A percentile compares a stretch with the other conserved stretches of the same genome.
Evolutionary conservation across 2,329 filamentous ascomycete genomes (phyloP).

Genomic region (Dactylonectria macrodidyma): DNA sequence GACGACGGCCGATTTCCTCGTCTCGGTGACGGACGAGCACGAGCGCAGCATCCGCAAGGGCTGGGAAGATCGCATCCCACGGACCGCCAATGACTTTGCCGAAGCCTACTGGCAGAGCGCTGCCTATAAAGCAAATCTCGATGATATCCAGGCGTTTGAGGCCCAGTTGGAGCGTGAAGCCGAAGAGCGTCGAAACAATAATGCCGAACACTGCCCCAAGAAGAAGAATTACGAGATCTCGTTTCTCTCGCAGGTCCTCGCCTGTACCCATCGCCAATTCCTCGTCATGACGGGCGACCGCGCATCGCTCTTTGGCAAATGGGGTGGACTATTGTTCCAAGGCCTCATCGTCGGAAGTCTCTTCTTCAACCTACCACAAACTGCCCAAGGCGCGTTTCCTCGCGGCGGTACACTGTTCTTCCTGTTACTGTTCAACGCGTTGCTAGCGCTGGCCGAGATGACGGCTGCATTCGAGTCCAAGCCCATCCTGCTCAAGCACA

Average conservation of each 20-base stretch:
- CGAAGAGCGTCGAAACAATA: slow-evolving; percentile 65
- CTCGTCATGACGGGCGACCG: slow-evolving; percentile 85
- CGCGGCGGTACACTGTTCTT: slow-evolving; percentile 66
- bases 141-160: slow-evolving; percentile 75
- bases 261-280: slow-evolving; percentile 81
- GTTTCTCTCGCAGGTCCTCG: slow-evolving; percentile 79
- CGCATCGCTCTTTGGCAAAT: slow-evolving; percentile 83
- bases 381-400: slow-evolving; percentile 75
- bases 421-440: slow-evolving; percentile 66
- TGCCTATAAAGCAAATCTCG: slow-evolving; percentile 71
- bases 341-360: slow-evolving; percentile 83
- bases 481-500: slow-evolving; percentile 79
- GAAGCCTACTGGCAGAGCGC: slow-evolving; percentile 76
- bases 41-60: slow-evolving; percentile 79
- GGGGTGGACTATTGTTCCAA: slow-evolving; percentile 84
- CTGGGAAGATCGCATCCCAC: slow-evolving; percentile 76
- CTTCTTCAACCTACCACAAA: slow-evolving; percentile 77
- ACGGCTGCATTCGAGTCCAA: slow-evolving; percentile 74
- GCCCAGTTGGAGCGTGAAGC: slow-evolving; percentile 69
- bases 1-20: slow-evolving; percentile 83
- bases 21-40: slow-evolving; percentile 81
- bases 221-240: slow-evolving; percentile 83
- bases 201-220: slow-evolving; percentile 77
- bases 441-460: slow-evolving; percentile 84
- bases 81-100: slow-evolving; percentile 77